A percentile compares a stretch with the other conserved stretches of the same genome.
These are phyloP conservation scores for Saccharomyces paradoxus DNA, from an alignment of 805 yeast genomes.

Conservation along the genomic window DNA sequence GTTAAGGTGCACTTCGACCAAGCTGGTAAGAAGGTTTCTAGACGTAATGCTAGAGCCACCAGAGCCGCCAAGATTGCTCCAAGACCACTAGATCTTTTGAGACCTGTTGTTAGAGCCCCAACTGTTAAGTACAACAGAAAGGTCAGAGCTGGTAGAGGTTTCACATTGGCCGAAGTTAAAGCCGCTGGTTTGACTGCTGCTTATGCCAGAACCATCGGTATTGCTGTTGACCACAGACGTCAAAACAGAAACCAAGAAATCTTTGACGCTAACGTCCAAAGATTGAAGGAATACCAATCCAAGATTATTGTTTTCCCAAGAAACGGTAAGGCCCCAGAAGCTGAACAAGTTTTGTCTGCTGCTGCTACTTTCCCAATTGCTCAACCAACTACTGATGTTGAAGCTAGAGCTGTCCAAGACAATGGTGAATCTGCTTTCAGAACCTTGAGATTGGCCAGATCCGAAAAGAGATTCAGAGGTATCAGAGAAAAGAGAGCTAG, in stretches of 20 bases:
- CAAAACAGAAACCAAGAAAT: conserved; percentile 93
- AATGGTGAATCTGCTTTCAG: conserved; percentile 73
- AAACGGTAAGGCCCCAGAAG: conserved; percentile 72
- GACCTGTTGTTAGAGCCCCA: conserved; percentile 97
- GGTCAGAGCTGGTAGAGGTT: conserved; percentile 98
- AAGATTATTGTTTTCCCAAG: conserved; percentile 90
- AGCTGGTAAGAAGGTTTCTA: conserved; percentile 95
- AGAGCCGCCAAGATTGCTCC: conserved; percentile 93
- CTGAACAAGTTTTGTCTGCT: conserved; percentile 60
- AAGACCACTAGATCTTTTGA: conserved; percentile 86
- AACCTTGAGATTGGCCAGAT: conserved; percentile 88
- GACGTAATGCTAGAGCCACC: conserved; percentile 84
- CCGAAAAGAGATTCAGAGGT: conserved; percentile 86
- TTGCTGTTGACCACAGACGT: conserved; percentile 98
- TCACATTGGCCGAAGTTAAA: conserved; percentile 92
- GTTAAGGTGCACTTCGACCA: conserved; percentile 98
- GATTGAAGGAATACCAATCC: conserved; percentile 89
- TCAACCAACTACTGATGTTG: conserved; percentile 60
- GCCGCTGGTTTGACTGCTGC: conserved; percentile 87
- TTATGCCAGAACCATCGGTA: conserved; percentile 95
- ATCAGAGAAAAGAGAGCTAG: conserved; percentile 91
- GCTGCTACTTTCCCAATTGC: conserved; percentile 82
- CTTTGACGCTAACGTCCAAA: conserved; percentile 84
- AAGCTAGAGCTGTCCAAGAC: conserved; percentile 78
- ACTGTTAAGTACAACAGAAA: conserved; percentile 97